Evolutionary conservation across 1,284 basidiomycete species (phyloP), one percentile per base, ranked within the genome.

Genomic region (Hymenochaete sp.): DNA sequence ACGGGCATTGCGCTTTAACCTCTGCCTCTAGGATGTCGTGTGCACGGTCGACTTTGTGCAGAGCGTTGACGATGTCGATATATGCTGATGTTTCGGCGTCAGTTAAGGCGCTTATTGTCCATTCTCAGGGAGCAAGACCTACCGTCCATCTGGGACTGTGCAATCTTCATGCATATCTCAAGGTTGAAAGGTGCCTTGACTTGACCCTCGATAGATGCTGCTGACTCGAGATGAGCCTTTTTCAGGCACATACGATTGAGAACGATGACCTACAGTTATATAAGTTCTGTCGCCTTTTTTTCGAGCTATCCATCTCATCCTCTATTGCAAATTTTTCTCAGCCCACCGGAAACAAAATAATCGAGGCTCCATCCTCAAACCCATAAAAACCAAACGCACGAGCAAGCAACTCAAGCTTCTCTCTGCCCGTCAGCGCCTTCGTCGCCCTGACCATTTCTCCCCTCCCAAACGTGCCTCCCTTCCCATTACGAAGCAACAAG

Each of bases 391-490:
- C 6, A 22, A 25, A 62, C 65, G 44, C 56, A 83, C 83, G 82
- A 53, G 81, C 82, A 28, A 87, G 63, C 22, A 87, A 68, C 57
- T 85, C 82, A 22, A 87, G 66, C 56, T 87, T 87, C 62, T 88
- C 84, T 55, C 81, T 70, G 1, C 83, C 83, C 47, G 71, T 76
- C 53, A 85, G 72, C n/a, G n/a, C n/a, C 56, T 70, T 80, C 38
- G 77, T 58, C 31, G 84, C 22, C n/a, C n/a, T n/a, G n/a, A n/a
- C n/a, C n/a, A n/a, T n/a, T 59, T 85, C 82, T 21, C 82, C 83
- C 2, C 77, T 76, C 35, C 83, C 83, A 47, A 70, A 71, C 24
- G 79, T 67, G 3, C 79, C 82, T 60, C 81, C 62, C 56, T 83
- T 86, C 31, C 80, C 80, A 56, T 85, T 82, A 48, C 84, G 72